Conservation (phyloP, 176 grass and related monocot genomes). For the Panicum miliaceum region DNA sequence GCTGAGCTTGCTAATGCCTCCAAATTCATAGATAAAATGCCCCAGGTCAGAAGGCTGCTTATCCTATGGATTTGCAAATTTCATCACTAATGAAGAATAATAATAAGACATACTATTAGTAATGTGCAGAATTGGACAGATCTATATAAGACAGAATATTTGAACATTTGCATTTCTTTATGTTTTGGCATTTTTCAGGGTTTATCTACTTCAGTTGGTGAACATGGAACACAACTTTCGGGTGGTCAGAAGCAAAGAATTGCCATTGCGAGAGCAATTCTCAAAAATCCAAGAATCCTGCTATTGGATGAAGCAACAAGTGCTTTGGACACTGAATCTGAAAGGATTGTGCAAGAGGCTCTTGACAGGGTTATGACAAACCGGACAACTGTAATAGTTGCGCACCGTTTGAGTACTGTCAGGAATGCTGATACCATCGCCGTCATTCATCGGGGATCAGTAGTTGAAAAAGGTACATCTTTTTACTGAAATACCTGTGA, state of each 20-base stretch:
- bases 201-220: slow-evolving; percentile 69
- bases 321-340: slow-evolving; percentile 79
- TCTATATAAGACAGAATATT: not conserved
- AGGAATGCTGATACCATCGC: slow-evolving; percentile 75
- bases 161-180: slow-evolving; percentile 1
- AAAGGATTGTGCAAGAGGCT: slow-evolving; percentile 82
- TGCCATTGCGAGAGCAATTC: slow-evolving; percentile 81
- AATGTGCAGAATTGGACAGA: not conserved
- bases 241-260: slow-evolving; percentile 91
- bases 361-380: slow-evolving; percentile 76
- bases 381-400: slow-evolving; percentile 73
- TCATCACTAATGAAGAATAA: not conserved
- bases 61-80: slow-evolving; percentile 20
- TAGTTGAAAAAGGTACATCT: slow-evolving; percentile 80
- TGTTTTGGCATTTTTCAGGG: slow-evolving; percentile 55
- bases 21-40: slow-evolving; percentile 93
- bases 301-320: slow-evolving; percentile 86
- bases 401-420: slow-evolving; percentile 80
- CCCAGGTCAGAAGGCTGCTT: slow-evolving; percentile 52
- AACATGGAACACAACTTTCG: slow-evolving; percentile 82
- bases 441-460: slow-evolving; percentile 68
- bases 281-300: slow-evolving; percentile 86
- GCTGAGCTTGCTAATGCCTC: slow-evolving; percentile 80
- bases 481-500: not conserved
- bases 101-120: not conserved